These are phyloP conservation scores for Cucurbita maxima DNA, from an alignment of 306 rosid genomes.

Conservation along the genomic window DNA sequence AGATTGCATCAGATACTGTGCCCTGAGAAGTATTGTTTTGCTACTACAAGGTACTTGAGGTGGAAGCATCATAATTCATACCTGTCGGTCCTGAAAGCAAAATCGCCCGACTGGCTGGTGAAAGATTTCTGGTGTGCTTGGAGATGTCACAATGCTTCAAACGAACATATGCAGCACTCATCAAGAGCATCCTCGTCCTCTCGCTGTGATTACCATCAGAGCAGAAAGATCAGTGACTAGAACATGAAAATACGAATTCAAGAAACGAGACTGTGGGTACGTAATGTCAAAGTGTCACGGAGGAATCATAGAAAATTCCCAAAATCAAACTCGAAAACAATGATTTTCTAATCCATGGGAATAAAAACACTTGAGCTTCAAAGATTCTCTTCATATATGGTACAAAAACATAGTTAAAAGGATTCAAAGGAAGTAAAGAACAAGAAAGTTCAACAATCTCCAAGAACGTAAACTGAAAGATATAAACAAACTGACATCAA, in stretches of 20 bases:
- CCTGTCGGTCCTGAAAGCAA: constrained; percentile 88
- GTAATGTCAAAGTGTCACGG: background rate
- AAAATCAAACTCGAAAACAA: background rate
- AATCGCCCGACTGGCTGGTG: constrained; percentile 78
- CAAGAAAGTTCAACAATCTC: background rate
- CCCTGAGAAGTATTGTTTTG: background rate
- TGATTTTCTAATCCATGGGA: background rate
- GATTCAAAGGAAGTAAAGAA: background rate
- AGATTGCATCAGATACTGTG: background rate
- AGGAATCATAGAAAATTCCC: background rate
- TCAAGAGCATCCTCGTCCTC: constrained; percentile 47
- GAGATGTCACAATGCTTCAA: constrained; percentile 49
- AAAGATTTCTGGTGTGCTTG: constrained; percentile 76
- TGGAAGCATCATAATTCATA: constrained; percentile 9
- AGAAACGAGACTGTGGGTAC: background rate
- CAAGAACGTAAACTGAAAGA: background rate
- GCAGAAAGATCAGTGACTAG: background rate
- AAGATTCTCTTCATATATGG: background rate
- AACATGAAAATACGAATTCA: background rate
- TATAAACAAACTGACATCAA: background rate
- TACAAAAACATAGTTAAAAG: background rate
- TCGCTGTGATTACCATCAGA: constrained; percentile 31
- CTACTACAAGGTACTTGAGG: background rate
- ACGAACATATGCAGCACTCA: constrained; percentile 69
- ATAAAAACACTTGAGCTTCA: background rate